Conservation (phyloP, 1,139 yeast species). For the Saccharomyces uvarum region DNA sequence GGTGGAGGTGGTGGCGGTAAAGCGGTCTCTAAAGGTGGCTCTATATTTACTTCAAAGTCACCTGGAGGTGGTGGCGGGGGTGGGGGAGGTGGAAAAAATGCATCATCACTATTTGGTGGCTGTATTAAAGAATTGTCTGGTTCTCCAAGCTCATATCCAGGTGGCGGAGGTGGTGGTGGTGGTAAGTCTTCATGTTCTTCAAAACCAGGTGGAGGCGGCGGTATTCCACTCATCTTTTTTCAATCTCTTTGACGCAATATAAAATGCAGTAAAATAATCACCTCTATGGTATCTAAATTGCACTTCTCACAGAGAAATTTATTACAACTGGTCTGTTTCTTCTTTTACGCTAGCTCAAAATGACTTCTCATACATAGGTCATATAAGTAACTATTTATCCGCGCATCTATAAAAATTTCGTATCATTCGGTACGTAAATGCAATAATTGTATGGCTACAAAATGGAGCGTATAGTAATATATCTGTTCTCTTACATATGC, state of each 20-base stretch:
- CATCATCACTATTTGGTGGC: conserved; percentile 1
- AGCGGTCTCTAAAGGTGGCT: not conserved
- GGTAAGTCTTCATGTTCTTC: conserved; percentile 5
- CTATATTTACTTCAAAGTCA: not conserved
- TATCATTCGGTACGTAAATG: not conserved
- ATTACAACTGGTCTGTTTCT: no score
- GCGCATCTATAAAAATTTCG: not conserved
- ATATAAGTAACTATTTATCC: not conserved
- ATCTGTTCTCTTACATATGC: conserved; percentile 2
- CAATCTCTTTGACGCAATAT: not conserved
- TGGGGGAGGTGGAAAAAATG: conserved; percentile 7
- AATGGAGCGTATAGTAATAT: not conserved
- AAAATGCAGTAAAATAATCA: not conserved
- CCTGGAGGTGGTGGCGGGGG: conserved; percentile 5
- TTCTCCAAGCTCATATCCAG: conserved; percentile 7
- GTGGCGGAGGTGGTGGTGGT: conserved; percentile 15
- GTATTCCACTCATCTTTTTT: conserved; percentile 3
- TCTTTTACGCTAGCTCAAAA: not conserved
- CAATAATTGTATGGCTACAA: not conserved
- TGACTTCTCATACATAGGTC: not conserved
- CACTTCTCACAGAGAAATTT: not conserved
- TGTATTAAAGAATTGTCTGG: not conserved
- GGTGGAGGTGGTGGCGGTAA: conserved; percentile 25
- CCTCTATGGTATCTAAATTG: not conserved
- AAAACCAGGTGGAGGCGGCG: conserved; percentile 9